These are phyloP conservation scores for Heterobasidion parviporum DNA, from an alignment of 1,284 basidiomycete genomes.

Conservation along the genomic window DNA sequence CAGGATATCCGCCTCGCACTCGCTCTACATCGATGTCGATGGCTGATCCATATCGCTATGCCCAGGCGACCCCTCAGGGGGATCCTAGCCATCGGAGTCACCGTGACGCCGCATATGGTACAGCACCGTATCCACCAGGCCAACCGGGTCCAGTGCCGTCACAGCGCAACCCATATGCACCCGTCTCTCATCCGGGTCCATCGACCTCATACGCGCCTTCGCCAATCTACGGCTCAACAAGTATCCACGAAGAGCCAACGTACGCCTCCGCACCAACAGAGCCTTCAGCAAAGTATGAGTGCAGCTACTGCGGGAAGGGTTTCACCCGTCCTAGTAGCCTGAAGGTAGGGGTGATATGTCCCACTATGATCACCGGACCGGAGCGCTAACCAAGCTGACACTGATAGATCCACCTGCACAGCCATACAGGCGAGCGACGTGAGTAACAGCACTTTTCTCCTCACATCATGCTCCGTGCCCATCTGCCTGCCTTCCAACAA, in stretches of 20 bases:
- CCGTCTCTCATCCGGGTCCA: neutral
- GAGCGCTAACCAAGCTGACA: conserved; percentile 2
- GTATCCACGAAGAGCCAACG: neutral
- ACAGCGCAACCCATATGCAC: neutral
- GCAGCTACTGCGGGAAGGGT: conserved; percentile 68
- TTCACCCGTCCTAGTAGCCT: conserved; percentile 78
- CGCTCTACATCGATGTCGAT: neutral
- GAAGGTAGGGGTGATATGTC: conserved; percentile 39
- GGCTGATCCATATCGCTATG: neutral
- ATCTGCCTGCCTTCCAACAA: neutral
- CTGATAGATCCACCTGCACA: conserved; percentile 71
- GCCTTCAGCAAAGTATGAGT: conserved; percentile 55
- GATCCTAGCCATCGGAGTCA: neutral
- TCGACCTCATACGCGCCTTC: neutral
- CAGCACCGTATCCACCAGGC: neutral
- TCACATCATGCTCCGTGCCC: conserved; percentile 2
- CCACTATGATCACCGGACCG: neutral
- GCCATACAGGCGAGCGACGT: conserved; percentile 82
- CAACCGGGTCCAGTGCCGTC: neutral
- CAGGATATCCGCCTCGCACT: neutral
- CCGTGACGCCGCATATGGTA: neutral
- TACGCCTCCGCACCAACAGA: neutral
- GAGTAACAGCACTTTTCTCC: conserved; percentile 23
- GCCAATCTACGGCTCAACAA: neutral
- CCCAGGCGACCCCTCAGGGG: neutral